phyloP scores from a whole-genome alignment of 192 early-diverging fungal genomes.

The Umbelopsis vinacea region DNA sequence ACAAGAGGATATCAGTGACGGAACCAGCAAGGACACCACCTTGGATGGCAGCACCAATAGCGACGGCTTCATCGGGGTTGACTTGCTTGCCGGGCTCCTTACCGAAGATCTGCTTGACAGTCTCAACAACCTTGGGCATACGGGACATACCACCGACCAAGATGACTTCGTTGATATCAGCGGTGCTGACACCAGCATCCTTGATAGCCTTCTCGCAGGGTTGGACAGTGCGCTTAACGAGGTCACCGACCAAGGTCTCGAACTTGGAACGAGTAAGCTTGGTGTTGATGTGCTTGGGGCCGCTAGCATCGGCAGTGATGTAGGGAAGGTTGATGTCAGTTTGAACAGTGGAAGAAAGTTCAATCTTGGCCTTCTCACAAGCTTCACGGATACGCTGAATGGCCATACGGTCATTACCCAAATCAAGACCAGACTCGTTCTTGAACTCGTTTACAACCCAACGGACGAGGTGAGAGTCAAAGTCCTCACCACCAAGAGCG shows the following conservation, averaged over 20 bases:
- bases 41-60: conserved; percentile 97
- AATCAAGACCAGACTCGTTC: conserved; percentile 88
- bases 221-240: conserved; percentile 87
- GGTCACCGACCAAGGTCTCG: conserved; percentile 78
- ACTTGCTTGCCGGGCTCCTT: conserved; percentile 92
- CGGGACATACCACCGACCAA: conserved; percentile 98
- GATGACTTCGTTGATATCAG: conserved; percentile 92
- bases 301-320: conserved; percentile 85
- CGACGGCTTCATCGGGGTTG: conserved; percentile 99
- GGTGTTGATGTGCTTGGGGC: conserved; percentile 98
- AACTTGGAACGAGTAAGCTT: conserved; percentile 92
- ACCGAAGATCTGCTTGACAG: conserved; percentile 88
- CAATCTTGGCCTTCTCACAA: conserved; percentile 98
- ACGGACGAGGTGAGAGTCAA: conserved; percentile 73
- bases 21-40: conserved; percentile 97
- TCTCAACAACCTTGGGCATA: conserved; percentile 95
- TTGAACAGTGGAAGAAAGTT: conserved; percentile 91
- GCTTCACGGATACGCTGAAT: conserved; percentile 98
- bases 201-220: conserved; percentile 97
- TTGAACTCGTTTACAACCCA: conserved; percentile 89
- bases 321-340: conserved; percentile 98
- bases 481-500: conserved; percentile 79
- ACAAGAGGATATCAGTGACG: conserved; percentile 92
- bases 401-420: conserved; percentile 89
- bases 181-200: conserved; percentile 84